These are phyloP conservation scores for Pythium myriotylum DNA, from an alignment of 352 stramenopile genomes.

Conservation along the genomic window DNA sequence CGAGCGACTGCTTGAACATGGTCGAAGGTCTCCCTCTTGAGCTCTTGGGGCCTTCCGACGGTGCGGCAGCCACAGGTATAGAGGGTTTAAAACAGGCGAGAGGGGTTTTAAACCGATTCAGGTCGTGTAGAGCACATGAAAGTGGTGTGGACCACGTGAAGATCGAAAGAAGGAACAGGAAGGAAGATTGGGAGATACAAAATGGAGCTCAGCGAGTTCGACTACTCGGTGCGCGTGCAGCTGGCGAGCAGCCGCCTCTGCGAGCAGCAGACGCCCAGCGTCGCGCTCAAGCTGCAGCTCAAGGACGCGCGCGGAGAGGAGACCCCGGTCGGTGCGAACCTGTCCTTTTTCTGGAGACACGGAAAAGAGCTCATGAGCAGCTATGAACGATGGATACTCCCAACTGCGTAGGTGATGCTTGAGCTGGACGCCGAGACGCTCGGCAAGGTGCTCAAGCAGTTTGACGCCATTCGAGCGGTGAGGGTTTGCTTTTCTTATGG, in stretches of 20 bases:
- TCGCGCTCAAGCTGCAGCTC: constrained; percentile 62
- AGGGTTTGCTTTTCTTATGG: not conserved
- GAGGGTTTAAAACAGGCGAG: constrained; percentile 22
- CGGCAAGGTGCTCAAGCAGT: constrained; percentile 26
- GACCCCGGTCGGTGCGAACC: constrained; percentile 33
- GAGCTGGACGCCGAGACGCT: constrained; percentile 27
- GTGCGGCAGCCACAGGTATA: constrained; percentile 16
- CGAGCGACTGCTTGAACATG: constrained; percentile 69
- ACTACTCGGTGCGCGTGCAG: constrained; percentile 74
- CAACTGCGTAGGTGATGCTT: constrained; percentile 23
- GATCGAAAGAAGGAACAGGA: not conserved
- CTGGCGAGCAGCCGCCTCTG: constrained; percentile 65
- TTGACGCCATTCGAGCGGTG: constrained; percentile 26
- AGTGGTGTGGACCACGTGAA: constrained; percentile 22
- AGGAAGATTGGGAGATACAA: not conserved
- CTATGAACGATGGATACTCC: not conserved
- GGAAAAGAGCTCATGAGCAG: not conserved
- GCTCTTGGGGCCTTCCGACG: constrained; percentile 29
- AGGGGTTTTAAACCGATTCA: constrained; percentile 5
- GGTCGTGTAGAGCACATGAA: not conserved
- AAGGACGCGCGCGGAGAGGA: constrained; percentile 12
- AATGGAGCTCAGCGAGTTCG: constrained; percentile 56
- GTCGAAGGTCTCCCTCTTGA: constrained; percentile 4
- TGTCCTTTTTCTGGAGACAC: no score
- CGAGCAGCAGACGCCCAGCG: constrained; percentile 35